Percentiles rank a stretch among this genome's conserved stretches.
These are phyloP conservation scores for Daldinia childiae DNA, from an alignment of 495 filamentous ascomycete species.

Conservation along the genomic window DNA sequence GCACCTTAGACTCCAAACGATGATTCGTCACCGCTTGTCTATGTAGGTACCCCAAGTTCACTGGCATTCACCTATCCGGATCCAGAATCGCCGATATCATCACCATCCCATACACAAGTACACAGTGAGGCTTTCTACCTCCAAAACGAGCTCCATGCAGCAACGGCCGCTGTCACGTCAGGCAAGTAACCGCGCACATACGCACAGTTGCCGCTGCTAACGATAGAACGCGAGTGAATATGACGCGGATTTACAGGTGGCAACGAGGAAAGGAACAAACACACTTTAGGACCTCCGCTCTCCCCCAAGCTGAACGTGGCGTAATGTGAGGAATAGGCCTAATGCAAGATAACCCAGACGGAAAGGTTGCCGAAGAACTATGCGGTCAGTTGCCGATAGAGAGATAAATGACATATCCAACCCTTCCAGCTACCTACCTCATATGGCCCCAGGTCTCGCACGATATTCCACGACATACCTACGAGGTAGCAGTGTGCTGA, in stretches of 20 bases:
- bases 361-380: not conserved
- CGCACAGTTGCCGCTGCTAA: conserved; percentile 4
- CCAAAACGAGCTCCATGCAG: conserved; percentile 39
- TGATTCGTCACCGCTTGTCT: conserved; percentile 12
- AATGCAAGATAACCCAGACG: not conserved
- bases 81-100: conserved; percentile 21
- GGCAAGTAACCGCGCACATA: conserved; percentile 32
- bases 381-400: not conserved
- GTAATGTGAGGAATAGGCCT: not conserved
- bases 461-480: not conserved
- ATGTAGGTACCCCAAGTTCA: conserved; percentile 22
- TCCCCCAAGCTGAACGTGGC: not conserved
- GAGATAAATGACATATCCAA: not conserved
- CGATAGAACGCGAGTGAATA: conserved; percentile 7
- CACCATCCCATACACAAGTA: conserved; percentile 13
- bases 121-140: conserved; percentile 7
- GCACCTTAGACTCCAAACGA: not conserved
- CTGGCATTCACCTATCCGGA: conserved; percentile 29
- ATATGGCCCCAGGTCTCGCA: not conserved
- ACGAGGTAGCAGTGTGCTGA: conserved; percentile 11
- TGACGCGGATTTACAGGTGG: not conserved
- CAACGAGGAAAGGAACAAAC: conserved; percentile 9
- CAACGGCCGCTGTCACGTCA: conserved; percentile 38
- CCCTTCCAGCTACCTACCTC: not conserved
- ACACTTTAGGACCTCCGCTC: not conserved